Evolutionary conservation across 2,329 filamentous ascomycete species (phyloP), one percentile per base, ranked within the genome.

Genomic region (Diplodia seriata): DNA sequence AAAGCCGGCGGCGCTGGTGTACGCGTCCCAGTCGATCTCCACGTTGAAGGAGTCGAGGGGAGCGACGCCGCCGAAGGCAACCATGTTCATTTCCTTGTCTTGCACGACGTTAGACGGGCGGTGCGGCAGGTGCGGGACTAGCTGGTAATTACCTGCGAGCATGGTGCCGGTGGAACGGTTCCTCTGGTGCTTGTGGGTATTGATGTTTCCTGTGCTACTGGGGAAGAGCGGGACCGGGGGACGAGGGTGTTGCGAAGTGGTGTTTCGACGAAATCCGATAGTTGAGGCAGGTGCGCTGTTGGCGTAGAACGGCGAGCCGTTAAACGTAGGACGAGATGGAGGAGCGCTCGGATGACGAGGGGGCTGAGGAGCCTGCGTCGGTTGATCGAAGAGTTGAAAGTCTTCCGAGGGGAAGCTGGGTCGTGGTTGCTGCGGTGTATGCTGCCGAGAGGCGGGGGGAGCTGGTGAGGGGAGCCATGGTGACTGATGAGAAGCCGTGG

Each of bases 401-500:
- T 93, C 91, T 85, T 90, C 85, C 76, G 86, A 78, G 68, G 76
- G 79, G 79, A 81, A 82, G 74, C n/a, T 76, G 77, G 77, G 77
- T 76, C 79, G 75, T 64, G 53, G 63, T 74, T 74, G 74, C 69
- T 74, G 76, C 73, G 74, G 76, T 73, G 84, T 82, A 79, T 81
- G 84, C 79, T 82, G 81, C 80, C 81, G 77, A 80, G 78, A 78
- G 80, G 83, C 79, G 81, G 80, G 75, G 77, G 82, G 76, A 80
- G 82, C 79, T 81, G 82, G 79, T 87, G 88, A 89, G 86, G 90
- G 87, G 89, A 86, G 90, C 91, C 91, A 94, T 94, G 86, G 75
- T 93, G 88, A 87, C 77, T 82, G 79, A 79, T 81, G 79, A 80
- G 88, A 87, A 91, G 91, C 90, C 91, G 91, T 93, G 86, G 86